A percentile compares a stretch with the other conserved stretches of the same genome.
These are phyloP conservation scores for Porogramme epimiltina DNA, from an alignment of 1,284 basidiomycete species.

Conservation along the genomic window DNA sequence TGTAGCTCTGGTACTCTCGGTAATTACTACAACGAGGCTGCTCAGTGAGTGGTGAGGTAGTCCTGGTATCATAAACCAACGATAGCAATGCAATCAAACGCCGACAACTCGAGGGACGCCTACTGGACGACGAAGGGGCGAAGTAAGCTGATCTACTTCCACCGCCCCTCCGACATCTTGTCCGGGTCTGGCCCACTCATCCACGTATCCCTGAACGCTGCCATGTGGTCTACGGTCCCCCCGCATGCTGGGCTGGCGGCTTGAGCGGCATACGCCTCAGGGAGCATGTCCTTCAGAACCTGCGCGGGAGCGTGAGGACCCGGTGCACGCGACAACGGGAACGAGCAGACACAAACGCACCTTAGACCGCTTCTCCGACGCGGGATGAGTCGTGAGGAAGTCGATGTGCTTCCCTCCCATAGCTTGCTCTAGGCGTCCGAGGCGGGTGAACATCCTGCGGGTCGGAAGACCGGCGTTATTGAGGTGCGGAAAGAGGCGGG, in stretches of 20 bases:
- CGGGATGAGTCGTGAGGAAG: conserved; percentile 79
- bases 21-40: no score
- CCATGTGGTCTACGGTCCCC: conserved; percentile 20
- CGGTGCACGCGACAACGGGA: background rate
- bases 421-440: conserved; percentile 53
- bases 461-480: background rate
- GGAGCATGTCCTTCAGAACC: conserved; percentile 56
- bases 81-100: no score
- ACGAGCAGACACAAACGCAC: conserved; percentile 38
- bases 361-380: conserved; percentile 68
- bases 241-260: conserved; percentile 30
- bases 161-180: conserved; percentile 19
- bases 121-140: no score
- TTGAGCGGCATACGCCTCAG: conserved; percentile 56
- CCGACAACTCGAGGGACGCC: no score
- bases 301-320: conserved; percentile 30
- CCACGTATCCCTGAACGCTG: conserved; percentile 26
- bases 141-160: conserved; percentile 8
- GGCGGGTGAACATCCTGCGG: conserved; percentile 66
- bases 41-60: no score
- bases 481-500: background rate
- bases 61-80: no score
- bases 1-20: no score
- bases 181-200: conserved; percentile 2
- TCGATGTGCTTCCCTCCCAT: conserved; percentile 37